phyloP scores from a whole-genome alignment of 192 early-diverging fungal genomes.

The Entomortierella beljakovae region DNA sequence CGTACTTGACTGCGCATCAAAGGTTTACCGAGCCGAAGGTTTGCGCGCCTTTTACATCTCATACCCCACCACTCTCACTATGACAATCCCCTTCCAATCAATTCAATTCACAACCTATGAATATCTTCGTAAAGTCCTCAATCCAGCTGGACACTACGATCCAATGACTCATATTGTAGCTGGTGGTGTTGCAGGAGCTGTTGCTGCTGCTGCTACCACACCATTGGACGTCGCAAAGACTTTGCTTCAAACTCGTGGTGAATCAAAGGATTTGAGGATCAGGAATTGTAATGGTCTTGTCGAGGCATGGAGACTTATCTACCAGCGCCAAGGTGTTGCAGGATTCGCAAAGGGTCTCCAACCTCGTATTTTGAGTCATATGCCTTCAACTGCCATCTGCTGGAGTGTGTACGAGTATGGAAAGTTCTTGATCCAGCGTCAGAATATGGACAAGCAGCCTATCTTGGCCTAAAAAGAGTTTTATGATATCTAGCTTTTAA shows the following conservation, averaged over 20 bases:
- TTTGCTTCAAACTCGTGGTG: constrained; percentile 90
- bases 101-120: constrained; percentile 96
- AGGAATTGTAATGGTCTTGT: constrained; percentile 77
- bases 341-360: constrained; percentile 86
- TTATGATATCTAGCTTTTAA: no score
- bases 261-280: constrained; percentile 78
- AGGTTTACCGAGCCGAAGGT: constrained; percentile 83
- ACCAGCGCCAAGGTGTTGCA: constrained; percentile 74
- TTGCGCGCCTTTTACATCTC: constrained; percentile 91
- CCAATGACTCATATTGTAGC: constrained; percentile 88
- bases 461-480: constrained; percentile 27
- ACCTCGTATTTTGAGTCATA: constrained; percentile 89
- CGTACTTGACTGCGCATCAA: constrained; percentile 76
- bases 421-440: constrained; percentile 71
- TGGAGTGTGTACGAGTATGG: constrained; percentile 96
- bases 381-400: constrained; percentile 94
- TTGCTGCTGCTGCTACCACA: constrained; percentile 89
- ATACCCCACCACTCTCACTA: constrained; percentile 92
- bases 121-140: constrained; percentile 84
- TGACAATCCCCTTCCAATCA: constrained; percentile 96
- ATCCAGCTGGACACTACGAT: constrained; percentile 86
- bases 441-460: constrained; percentile 48
- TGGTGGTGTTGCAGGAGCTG: constrained; percentile 89
- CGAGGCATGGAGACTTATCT: constrained; percentile 81
- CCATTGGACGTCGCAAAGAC: constrained; percentile 97